Conservation (phyloP, 495 filamentous ascomycete genomes). For the Trichoderma orchidacearum region DNA sequence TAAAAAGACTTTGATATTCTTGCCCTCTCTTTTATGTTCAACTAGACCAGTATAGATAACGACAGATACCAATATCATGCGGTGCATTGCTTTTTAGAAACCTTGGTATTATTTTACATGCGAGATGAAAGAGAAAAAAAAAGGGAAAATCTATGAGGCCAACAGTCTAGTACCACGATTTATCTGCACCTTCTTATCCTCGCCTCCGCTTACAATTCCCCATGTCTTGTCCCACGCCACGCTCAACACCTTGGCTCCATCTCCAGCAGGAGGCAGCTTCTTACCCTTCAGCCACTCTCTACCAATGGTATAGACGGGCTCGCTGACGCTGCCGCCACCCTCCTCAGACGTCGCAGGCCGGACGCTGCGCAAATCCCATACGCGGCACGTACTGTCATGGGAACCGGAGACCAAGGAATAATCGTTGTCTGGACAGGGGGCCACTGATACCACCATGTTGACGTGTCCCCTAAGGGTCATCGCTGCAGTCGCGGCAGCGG, state of each 20-base stretch:
- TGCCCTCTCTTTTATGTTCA: no score
- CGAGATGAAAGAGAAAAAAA: neutral
- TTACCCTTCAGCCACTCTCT: conserved; percentile 44
- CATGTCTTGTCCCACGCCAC: conserved; percentile 74
- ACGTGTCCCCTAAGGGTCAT: conserved; percentile 84
- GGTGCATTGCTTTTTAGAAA: neutral
- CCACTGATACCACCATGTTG: conserved; percentile 64
- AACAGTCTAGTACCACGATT: conserved; percentile 43
- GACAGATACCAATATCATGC: no score
- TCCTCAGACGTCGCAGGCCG: conserved; percentile 48
- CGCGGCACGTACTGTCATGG: conserved; percentile 77
- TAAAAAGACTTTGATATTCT: no score
- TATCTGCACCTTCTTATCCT: conserved; percentile 88
- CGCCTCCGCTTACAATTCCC: conserved; percentile 82
- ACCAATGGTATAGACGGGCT: conserved; percentile 69
- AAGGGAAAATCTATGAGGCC: neutral
- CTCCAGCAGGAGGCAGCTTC: conserved; percentile 46
- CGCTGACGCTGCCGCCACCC: conserved; percentile 50
- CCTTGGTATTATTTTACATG: neutral
- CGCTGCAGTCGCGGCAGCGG: conserved; percentile 55
- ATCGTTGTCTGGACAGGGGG: conserved; percentile 55
- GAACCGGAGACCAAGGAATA: conserved; percentile 71
- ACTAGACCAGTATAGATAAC: no score
- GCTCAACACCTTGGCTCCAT: conserved; percentile 80
- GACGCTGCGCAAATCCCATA: conserved; percentile 81